These are phyloP conservation scores for Phalaenopsis equestris DNA, from an alignment of 106 monocot genomes.

Conservation along the genomic window DNA sequence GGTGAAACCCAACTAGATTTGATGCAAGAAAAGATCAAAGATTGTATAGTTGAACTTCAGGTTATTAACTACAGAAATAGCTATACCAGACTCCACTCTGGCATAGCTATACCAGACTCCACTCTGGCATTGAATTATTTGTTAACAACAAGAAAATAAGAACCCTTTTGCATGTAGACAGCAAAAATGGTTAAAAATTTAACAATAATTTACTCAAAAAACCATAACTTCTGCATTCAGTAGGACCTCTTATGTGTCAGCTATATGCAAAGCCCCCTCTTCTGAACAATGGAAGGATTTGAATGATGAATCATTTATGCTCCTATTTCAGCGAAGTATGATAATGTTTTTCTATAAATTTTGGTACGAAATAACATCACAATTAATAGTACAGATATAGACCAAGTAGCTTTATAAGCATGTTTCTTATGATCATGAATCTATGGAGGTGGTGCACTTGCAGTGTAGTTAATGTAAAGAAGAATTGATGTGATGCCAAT, in stretches of 20 bases:
- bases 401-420: not conserved
- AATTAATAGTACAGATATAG: not conserved
- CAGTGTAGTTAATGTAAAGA: not conserved
- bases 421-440: not conserved
- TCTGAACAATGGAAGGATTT: not conserved
- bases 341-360: not conserved
- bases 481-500: not conserved
- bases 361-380: not conserved
- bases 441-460: not conserved
- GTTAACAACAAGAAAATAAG: not conserved
- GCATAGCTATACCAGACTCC: not conserved
- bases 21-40: not conserved
- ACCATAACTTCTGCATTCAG: not conserved
- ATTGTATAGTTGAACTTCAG: not conserved
- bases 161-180: not conserved
- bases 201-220: not conserved
- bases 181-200: not conserved
- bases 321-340: not conserved
- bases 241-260: not conserved
- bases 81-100: not conserved
- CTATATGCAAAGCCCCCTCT: not conserved
- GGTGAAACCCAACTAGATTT: not conserved
- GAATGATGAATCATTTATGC: not conserved
- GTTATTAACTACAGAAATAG: not conserved
- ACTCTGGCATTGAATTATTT: constrained; percentile 1